A percentile compares a stretch with the other conserved stretches of the same genome.
These are phyloP conservation scores for Calonectria pseudoreteaudii DNA, from an alignment of 2,329 filamentous ascomycete species.

Conservation along the genomic window DNA sequence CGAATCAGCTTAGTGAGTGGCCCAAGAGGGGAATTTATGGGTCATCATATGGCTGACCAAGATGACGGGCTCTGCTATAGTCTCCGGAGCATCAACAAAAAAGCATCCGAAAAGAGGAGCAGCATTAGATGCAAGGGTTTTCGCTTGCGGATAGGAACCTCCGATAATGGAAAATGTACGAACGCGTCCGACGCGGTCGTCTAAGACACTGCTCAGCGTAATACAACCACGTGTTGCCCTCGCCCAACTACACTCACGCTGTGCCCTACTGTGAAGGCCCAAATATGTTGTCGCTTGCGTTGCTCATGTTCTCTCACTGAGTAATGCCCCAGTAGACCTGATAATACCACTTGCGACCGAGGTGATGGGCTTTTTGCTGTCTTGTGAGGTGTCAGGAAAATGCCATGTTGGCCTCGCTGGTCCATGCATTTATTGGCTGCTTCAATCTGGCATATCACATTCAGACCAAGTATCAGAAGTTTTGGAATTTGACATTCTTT, in stretches of 20 bases:
- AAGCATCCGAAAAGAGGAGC: not conserved
- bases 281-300: not conserved
- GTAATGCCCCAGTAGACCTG: no score
- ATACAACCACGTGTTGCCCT: not conserved
- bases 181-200: not conserved
- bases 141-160: not conserved
- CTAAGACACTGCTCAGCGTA: fast-evolving
- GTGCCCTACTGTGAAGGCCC: no score
- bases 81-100: not conserved
- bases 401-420: no score
- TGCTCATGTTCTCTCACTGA: not conserved
- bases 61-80: not conserved
- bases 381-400: no score
- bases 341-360: not conserved
- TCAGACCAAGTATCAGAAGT: not conserved
- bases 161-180: not conserved
- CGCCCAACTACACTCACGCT: not conserved
- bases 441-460: not conserved
- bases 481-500: not conserved
- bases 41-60: not conserved
- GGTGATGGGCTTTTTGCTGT: not conserved
- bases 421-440: not conserved
- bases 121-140: not conserved
- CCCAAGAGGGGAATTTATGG: not conserved
- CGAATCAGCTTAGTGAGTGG: not conserved